Evolutionary conservation across 2,329 filamentous ascomycete species (phyloP).

Genomic region (Zarea fungicola): DNA sequence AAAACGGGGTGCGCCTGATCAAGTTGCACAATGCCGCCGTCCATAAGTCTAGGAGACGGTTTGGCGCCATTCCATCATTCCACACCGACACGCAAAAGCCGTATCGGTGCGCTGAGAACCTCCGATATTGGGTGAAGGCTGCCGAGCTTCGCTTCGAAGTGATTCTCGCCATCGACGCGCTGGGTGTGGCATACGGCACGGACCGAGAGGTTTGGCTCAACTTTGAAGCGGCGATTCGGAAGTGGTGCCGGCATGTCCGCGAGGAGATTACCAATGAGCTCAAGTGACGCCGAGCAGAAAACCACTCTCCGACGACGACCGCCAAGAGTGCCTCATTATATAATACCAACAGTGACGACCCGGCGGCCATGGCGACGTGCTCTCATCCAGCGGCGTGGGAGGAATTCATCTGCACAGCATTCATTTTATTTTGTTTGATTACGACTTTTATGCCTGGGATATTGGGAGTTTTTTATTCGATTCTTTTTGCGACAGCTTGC

Average conservation of each 20-base stretch:
- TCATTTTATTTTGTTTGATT: not conserved
- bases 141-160: slow-evolving; percentile 92
- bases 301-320: not conserved
- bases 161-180: slow-evolving; percentile 74
- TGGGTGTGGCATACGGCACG: slow-evolving; percentile 76
- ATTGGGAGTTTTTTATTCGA: not conserved
- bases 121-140: slow-evolving; percentile 94
- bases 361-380: too few relatives aligned
- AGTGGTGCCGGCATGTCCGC: slow-evolving; percentile 78
- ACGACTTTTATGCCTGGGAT: slow-evolving; percentile 8
- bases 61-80: slow-evolving; percentile 82
- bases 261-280: slow-evolving; percentile 75
- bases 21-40: slow-evolving; percentile 87
- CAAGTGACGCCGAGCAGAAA: slow-evolving; percentile 17
- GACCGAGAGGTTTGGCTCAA: slow-evolving; percentile 66
- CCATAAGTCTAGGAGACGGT: slow-evolving; percentile 75
- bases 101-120: slow-evolving; percentile 88
- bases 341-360: too few relatives aligned
- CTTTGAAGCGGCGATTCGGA: slow-evolving; percentile 76
- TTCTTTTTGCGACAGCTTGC: not conserved
- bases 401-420: not conserved
- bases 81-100: slow-evolving; percentile 94
- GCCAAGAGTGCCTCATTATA: too few relatives aligned
- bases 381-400: too few relatives aligned
- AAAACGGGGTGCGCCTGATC: slow-evolving; percentile 75